Conservation (phyloP, 2,329 filamentous ascomycete species). For the Didymella pinodella region DNA sequence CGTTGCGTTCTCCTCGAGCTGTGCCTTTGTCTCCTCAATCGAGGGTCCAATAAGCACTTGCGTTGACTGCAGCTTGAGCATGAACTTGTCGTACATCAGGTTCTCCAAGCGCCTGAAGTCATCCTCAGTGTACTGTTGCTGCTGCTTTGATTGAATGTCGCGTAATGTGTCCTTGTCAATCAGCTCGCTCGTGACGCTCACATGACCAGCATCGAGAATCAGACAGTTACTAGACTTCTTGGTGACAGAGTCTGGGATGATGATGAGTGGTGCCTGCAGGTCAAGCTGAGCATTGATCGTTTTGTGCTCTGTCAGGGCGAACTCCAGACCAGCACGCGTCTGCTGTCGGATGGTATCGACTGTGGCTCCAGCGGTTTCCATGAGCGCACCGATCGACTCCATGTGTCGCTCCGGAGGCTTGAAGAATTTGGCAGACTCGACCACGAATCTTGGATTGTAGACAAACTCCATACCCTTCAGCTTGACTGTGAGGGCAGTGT, state of each 20-base stretch:
- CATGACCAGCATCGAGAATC: conserved; percentile 95
- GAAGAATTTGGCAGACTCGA: conserved; percentile 94
- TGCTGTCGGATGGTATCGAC: conserved; percentile 95
- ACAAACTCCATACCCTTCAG: conserved; percentile 96
- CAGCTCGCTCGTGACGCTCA: conserved; percentile 90
- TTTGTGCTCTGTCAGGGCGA: conserved; percentile 96
- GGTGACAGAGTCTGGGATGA: conserved; percentile 92
- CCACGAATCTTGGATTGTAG: conserved; percentile 93
- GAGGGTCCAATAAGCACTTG: conserved; percentile 95
- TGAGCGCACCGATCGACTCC: conserved; percentile 94
- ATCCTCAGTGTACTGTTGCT: conserved; percentile 83
- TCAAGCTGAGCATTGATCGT: conserved; percentile 96
- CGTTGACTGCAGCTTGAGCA: conserved; percentile 90
- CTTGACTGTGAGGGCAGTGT: conserved; percentile 88
- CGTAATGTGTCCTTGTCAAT: conserved; percentile 90
- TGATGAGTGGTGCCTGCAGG: conserved; percentile 93
- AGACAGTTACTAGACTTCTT: conserved; percentile 82
- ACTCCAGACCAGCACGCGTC: conserved; percentile 93
- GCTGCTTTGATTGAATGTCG: conserved; percentile 90
- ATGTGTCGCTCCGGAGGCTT: conserved; percentile 95
- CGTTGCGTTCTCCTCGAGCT: conserved; percentile 73
- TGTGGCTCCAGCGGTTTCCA: conserved; percentile 94
- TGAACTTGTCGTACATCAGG: conserved; percentile 97
- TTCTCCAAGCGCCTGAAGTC: conserved; percentile 89
- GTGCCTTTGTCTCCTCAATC: conserved; percentile 85